phyloP scores from a whole-genome alignment of 371 early-diverging fungal genomes.

The Apophysomyces elegans region DNA sequence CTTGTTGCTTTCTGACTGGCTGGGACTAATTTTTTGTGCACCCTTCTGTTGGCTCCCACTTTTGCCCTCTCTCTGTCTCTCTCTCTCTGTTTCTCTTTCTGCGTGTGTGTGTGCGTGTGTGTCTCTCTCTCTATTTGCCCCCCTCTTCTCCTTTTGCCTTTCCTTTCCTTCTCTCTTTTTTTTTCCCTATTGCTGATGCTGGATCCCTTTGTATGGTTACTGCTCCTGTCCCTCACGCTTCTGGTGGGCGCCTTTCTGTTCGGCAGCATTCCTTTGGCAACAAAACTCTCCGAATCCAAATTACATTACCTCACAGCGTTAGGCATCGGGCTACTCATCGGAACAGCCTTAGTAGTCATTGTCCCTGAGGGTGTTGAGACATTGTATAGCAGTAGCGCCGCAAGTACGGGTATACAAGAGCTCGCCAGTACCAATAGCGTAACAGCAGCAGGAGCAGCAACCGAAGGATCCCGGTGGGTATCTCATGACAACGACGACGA shows the following conservation, averaged over 20 bases:
- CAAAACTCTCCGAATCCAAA: slow-evolving; percentile 74
- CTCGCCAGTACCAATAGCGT: not conserved
- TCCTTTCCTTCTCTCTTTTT: not conserved
- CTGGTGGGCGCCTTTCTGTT: slow-evolving; percentile 85
- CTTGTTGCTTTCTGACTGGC: too few relatives aligned
- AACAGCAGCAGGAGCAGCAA: slow-evolving; percentile 4
- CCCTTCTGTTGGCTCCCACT: too few relatives aligned
- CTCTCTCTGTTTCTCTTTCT: too few relatives aligned
- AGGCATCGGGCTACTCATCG: slow-evolving; percentile 90
- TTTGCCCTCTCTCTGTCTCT: too few relatives aligned
- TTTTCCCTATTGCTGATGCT: slow-evolving; percentile 27
- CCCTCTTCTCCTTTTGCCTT: not conserved
- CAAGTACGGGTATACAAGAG: not conserved
- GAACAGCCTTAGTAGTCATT: slow-evolving; percentile 88
- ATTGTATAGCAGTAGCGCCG: slow-evolving; percentile 53
- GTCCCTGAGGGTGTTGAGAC: slow-evolving; percentile 95
- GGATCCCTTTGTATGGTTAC: slow-evolving; percentile 71
- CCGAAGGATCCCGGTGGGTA: not conserved
- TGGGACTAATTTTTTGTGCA: too few relatives aligned
- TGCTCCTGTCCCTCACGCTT: slow-evolving; percentile 81
- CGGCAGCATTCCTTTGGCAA: slow-evolving; percentile 84
- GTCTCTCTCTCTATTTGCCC: too few relatives aligned
- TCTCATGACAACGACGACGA: slow-evolving; percentile 23
- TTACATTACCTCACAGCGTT: slow-evolving; percentile 82
- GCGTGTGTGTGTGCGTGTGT: too few relatives aligned